These are phyloP conservation scores for Candida anutae DNA, from an alignment of 1,139 yeast genomes.

Conservation along the genomic window DNA sequence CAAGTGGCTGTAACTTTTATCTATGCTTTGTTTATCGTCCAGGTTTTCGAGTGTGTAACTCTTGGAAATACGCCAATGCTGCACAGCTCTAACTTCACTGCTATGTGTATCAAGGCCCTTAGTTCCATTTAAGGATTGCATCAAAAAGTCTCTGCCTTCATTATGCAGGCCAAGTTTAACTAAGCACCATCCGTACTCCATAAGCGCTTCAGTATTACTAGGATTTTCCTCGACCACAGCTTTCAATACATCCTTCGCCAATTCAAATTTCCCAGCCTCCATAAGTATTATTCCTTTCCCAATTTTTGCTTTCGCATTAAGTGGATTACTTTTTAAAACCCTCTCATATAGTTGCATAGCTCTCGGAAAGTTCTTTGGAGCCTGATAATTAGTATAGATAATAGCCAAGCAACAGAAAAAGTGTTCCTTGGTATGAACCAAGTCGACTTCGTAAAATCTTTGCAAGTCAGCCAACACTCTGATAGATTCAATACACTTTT, in stretches of 20 bases:
- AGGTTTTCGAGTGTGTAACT: slow-evolving; percentile 29
- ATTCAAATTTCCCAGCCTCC: slow-evolving; percentile 50
- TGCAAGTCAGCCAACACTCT: slow-evolving; percentile 43
- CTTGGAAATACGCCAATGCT: slow-evolving; percentile 68
- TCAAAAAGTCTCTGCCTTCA: slow-evolving; percentile 48
- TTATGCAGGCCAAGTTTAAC: slow-evolving; percentile 44
- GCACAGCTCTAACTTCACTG: slow-evolving; percentile 49
- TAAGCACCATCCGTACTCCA: slow-evolving; percentile 78
- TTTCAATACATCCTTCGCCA: slow-evolving; percentile 47
- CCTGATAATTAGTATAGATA: slow-evolving; percentile 75
- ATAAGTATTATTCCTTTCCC: slow-evolving; percentile 78
- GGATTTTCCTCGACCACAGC: slow-evolving; percentile 46
- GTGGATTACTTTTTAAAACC: slow-evolving; percentile 44
- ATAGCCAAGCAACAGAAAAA: slow-evolving; percentile 64
- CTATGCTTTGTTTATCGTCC: slow-evolving; percentile 22
- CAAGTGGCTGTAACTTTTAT: slow-evolving; percentile 41
- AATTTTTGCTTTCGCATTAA: slow-evolving; percentile 54
- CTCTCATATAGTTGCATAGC: slow-evolving; percentile 69
- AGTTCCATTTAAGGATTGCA: slow-evolving; percentile 32
- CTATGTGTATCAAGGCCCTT: slow-evolving; percentile 47
- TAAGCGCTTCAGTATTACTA: slow-evolving; percentile 49
- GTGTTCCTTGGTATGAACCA: slow-evolving; percentile 49
- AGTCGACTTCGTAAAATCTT: slow-evolving; percentile 37
- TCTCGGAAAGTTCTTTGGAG: slow-evolving; percentile 76
- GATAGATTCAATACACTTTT: slow-evolving; percentile 56